These are phyloP conservation scores for Selaginella moellendorffii DNA, from an alignment of 75 land plant genomes.

Conservation along the genomic window DNA sequence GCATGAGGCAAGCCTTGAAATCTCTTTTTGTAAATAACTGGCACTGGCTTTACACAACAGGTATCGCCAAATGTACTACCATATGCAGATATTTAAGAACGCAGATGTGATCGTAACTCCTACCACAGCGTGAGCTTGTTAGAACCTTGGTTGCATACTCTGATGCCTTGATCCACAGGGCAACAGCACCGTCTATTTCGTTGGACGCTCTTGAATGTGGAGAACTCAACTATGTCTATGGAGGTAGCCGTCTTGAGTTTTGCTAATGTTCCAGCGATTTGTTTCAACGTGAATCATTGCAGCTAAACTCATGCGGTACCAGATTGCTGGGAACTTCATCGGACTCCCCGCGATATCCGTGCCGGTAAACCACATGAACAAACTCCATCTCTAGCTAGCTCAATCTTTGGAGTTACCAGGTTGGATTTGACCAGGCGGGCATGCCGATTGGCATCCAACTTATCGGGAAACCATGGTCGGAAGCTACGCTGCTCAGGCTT, in stretches of 20 bases:
- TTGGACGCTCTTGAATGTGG: slow-evolving; percentile 41
- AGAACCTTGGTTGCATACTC: no score
- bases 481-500: slow-evolving; percentile 56
- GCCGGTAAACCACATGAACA: no score
- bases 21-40: no score
- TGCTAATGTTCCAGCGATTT: neutral
- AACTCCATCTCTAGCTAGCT: no score
- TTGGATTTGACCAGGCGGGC: slow-evolving; percentile 64
- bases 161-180: no score
- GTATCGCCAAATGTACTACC: slow-evolving; percentile 57
- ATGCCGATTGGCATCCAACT: slow-evolving; percentile 92
- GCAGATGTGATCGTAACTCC: slow-evolving; percentile 75
- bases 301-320: slow-evolving; percentile 69
- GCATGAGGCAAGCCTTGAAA: no score
- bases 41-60: no score
- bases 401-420: slow-evolving; percentile 20
- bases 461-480: slow-evolving; percentile 83
- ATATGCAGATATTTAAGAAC: slow-evolving; percentile 44
- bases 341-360: slow-evolving; percentile 77
- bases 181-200: slow-evolving; percentile 48
- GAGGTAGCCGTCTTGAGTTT: slow-evolving; percentile 41
- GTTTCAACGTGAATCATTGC: slow-evolving; percentile 5
- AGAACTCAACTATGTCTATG: slow-evolving; percentile 78
- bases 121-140: no score
- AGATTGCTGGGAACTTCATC: slow-evolving; percentile 66